Evolutionary conservation across 176 grass and related monocot species (phyloP).

Genomic region (Aechmea fasciata): DNA sequence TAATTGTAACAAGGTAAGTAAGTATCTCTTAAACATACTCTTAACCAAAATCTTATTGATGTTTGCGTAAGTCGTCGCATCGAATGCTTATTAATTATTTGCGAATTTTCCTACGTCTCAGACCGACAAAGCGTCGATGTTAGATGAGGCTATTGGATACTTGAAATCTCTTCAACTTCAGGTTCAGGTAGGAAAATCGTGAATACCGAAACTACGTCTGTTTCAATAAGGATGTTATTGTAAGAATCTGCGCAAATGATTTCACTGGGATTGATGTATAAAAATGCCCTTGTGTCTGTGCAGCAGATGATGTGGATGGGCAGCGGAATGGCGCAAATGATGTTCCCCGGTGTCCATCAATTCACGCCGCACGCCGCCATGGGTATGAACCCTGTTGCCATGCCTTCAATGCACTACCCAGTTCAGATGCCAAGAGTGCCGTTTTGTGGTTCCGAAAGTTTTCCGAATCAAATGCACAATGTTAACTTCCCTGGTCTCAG

Average conservation of each 20-base stretch:
- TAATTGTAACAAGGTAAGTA: constrained; percentile 83
- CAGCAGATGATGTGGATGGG: constrained; percentile 98
- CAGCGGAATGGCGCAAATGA: constrained; percentile 62
- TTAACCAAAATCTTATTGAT: not conserved
- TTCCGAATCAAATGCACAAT: constrained; percentile 36
- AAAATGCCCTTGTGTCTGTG: not conserved
- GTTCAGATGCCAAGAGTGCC: constrained; percentile 47
- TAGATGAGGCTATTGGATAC: constrained; percentile 95
- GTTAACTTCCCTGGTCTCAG: constrained; percentile 47
- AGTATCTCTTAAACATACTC: not conserved
- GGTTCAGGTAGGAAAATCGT: constrained; percentile 43
- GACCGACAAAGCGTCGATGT: constrained; percentile 95
- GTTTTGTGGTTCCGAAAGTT: constrained; percentile 30
- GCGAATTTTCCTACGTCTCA: constrained; percentile 3
- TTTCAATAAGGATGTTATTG: not conserved
- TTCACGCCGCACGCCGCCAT: constrained; percentile 56
- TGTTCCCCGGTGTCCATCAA: constrained; percentile 80
- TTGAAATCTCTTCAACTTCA: constrained; percentile 90
- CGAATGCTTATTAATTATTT: not conserved
- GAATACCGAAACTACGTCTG: too few species aligned
- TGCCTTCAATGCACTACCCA: constrained; percentile 8
- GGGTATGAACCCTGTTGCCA: constrained; percentile 31
- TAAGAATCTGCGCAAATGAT: too few species aligned
- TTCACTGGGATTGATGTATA: too few species aligned
- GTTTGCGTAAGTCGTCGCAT: not conserved